Conservation (phyloP, 208 protist genomes). For the Crithidia sp. region DNA sequence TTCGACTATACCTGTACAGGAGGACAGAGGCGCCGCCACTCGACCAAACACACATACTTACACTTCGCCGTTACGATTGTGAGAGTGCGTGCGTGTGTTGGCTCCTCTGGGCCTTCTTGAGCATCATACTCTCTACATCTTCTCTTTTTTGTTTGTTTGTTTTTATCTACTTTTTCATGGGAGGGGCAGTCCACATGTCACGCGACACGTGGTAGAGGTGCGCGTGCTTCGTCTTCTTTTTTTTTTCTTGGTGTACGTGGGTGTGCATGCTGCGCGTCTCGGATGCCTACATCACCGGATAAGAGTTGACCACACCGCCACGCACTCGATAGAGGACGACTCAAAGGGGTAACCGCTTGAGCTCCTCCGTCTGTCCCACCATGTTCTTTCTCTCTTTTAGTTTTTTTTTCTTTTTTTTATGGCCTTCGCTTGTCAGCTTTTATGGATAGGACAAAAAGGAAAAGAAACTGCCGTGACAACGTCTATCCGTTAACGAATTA, state of each 20-base stretch:
- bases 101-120: no score
- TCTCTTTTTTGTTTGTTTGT: not conserved
- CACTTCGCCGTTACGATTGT: no score
- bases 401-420: not conserved
- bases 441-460: not conserved
- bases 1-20: no score
- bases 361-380: not conserved
- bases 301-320: no score
- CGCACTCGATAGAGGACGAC: not conserved
- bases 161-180: not conserved
- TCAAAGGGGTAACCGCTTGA: slow-evolving; percentile 19
- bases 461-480: not conserved
- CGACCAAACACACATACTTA: no score
- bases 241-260: not conserved
- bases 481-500: not conserved
- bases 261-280: not conserved
- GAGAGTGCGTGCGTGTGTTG: no score
- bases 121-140: no score
- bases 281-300: no score
- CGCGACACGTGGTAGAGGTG: no score
- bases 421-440: not conserved
- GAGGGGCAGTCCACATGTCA: no score
- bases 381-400: not conserved
- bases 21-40: no score
- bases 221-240: no score